Evolutionary conservation across 257 asterid species (phyloP).

Genomic region (Rhazya stricta): DNA sequence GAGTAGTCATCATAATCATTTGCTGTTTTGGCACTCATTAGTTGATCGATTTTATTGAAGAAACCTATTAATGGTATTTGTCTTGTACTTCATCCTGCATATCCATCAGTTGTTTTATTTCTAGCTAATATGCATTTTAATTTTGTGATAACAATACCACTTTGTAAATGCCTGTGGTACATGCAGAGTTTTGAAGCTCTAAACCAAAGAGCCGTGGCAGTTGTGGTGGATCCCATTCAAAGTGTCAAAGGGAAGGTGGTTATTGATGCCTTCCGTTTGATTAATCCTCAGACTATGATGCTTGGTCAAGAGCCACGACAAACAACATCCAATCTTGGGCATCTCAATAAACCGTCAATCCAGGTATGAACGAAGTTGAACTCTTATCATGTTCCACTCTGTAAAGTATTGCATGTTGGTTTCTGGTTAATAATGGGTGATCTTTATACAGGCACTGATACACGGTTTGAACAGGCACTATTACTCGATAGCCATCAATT

Average conservation of each 20-base stretch:
- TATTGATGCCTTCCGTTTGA: conserved; percentile 90
- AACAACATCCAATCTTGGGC: conserved; percentile 94
- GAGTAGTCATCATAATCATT: neutral
- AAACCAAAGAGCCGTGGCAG: conserved; percentile 94
- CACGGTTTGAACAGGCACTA: conserved; percentile 95
- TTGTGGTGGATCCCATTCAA: conserved; percentile 96
- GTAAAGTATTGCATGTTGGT: neutral
- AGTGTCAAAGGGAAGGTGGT: conserved; percentile 98
- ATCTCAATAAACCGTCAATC: conserved; percentile 90
- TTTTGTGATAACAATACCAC: neutral
- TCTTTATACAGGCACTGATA: conserved; percentile 61
- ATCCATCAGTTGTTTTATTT: neutral
- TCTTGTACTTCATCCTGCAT: neutral
- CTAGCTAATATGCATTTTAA: neutral
- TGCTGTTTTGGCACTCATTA: neutral
- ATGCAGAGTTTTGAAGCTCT: conserved; percentile 95
- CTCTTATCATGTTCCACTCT: neutral
- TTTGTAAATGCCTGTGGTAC: conserved; percentile 10
- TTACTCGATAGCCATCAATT: conserved; percentile 89
- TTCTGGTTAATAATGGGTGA: neutral
- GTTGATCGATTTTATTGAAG: neutral
- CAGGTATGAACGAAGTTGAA: conserved; percentile 41
- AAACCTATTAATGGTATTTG: neutral
- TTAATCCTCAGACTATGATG: conserved; percentile 98
- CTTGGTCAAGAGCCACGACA: conserved; percentile 99